A percentile compares a stretch with the other conserved stretches of the same genome.
Evolutionary conservation across 192 early-diverging fungal genomes (phyloP).

Genomic region (Entophlyctis luteolus): DNA sequence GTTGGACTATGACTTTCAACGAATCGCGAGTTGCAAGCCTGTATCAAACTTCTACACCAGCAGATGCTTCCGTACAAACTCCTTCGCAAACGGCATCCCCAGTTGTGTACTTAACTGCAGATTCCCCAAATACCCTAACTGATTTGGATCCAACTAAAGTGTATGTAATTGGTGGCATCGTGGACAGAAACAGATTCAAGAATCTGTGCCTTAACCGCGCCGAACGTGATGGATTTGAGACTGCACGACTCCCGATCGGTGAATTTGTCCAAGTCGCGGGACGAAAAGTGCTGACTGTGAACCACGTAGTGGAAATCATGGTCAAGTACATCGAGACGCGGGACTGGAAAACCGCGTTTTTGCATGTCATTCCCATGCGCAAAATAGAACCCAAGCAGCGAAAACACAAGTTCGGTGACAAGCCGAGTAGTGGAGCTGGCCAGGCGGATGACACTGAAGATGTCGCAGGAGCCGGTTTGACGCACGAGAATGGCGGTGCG

Average conservation of each 20-base stretch:
- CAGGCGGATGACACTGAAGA: slow-evolving; percentile 15
- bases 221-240: slow-evolving; percentile 62
- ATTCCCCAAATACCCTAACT: slow-evolving; percentile 68
- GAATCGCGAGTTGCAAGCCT: too few species aligned
- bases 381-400: slow-evolving; percentile 48
- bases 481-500: slow-evolving; percentile 1
- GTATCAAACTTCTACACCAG: not conserved
- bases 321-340: slow-evolving; percentile 66
- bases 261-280: slow-evolving; percentile 75
- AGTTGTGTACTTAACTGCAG: slow-evolving; percentile 87
- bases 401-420: not conserved
- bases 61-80: not conserved
- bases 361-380: slow-evolving; percentile 86
- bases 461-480: not conserved
- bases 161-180: slow-evolving; percentile 92
- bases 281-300: slow-evolving; percentile 86
- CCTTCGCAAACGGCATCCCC: not conserved
- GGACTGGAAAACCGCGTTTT: slow-evolving; percentile 84
- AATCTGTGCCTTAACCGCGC: slow-evolving; percentile 78
- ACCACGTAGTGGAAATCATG: slow-evolving; percentile 94
- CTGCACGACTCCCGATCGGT: slow-evolving; percentile 81
- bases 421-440: not conserved
- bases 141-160: slow-evolving; percentile 67
- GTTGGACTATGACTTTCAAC: too few species aligned
- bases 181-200: slow-evolving; percentile 89